Conservation (phyloP, 208 protist genomes). For the Angomonas ambiguus region DNA sequence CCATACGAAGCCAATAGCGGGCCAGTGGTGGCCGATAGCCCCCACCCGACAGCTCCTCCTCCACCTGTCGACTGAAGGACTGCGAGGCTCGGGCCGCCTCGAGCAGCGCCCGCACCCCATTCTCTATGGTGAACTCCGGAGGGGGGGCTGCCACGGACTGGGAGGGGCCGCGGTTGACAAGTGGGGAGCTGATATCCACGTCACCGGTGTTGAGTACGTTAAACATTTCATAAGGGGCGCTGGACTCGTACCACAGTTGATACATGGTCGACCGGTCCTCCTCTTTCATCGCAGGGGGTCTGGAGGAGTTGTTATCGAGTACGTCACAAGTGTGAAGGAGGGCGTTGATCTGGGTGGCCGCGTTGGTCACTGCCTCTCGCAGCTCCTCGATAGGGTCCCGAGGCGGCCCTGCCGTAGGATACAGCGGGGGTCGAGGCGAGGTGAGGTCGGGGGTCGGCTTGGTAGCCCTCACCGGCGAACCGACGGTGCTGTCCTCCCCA, state of each 20-base stretch:
- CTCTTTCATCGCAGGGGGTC: neutral
- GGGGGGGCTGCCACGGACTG: too few relatives aligned
- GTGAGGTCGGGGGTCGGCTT: neutral
- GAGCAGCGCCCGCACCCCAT: conserved; percentile 33
- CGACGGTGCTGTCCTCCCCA: neutral
- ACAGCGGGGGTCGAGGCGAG: neutral
- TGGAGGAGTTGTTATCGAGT: too few relatives aligned
- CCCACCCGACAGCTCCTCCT: conserved; percentile 18
- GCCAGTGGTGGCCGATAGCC: conserved; percentile 30
- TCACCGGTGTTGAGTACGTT: neutral
- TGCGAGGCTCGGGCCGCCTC: conserved; percentile 22
- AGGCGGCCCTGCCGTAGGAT: neutral
- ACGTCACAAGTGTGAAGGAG: neutral
- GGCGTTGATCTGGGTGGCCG: neutral
- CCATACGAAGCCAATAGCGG: conserved; percentile 40
- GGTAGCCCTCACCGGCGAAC: neutral
- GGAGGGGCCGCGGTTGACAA: neutral
- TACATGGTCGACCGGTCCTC: neutral
- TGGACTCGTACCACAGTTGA: neutral
- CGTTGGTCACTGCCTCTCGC: neutral
- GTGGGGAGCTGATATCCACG: neutral
- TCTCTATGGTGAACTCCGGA: conserved; percentile 11
- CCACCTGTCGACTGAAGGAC: conserved; percentile 21
- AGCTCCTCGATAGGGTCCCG: neutral
- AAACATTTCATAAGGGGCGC: neutral